Base-by-base conservation (phyloP, 441 rosid genomes). In the Raphanus hybrid region DNA sequence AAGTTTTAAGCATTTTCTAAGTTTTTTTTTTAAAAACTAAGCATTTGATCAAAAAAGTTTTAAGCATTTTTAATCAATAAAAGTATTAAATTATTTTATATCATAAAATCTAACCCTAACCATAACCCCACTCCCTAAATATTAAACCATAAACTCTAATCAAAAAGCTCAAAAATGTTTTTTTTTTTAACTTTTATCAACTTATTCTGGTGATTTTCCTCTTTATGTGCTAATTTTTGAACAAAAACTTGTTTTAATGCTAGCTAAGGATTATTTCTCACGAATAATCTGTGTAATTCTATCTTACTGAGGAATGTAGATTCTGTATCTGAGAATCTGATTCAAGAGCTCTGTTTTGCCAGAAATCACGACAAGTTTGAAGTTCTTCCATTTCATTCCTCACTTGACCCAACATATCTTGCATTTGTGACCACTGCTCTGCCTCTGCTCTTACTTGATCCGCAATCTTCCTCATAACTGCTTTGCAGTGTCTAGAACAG, bases 381-480 rank as follows among this genome's bases (percentile, higher is more conserved):
- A 95, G 80, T 78, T 92, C 97, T 50, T 90, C 96, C 91, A 94
- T 94, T 85, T 92, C 97, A 27, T 84, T 86, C 70, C 96, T 86
- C 68, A 95, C 97, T 82, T 88, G 89, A 32, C 83, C 75, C 59
- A 94, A 80, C 92, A 92, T 91, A 20, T 84, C 94, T 85, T 95
- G 99, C 91, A 94, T 91, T 81, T 90, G 96, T 16, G 98, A 90
- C 99, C 98, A 94, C 74, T 94, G 98, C 82, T 92, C 97, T 5
- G 97, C 88, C 78, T 94, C 99, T 23, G 85, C 91, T 34, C 92
- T 84, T 67, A 92, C 90, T 81, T 94, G 92, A 83, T 91, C 93
- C 0, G 86, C 84, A 8, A 94, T 89, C 80, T 86, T 87, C 78
- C 81, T 69, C 73, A 86, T 86, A 43, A 94, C 77, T 4, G 90